Percentiles rank a stretch among this genome's conserved stretches.
Evolutionary conservation across 495 filamentous ascomycete genomes (phyloP).

Genomic region (Penicillium angulare): DNA sequence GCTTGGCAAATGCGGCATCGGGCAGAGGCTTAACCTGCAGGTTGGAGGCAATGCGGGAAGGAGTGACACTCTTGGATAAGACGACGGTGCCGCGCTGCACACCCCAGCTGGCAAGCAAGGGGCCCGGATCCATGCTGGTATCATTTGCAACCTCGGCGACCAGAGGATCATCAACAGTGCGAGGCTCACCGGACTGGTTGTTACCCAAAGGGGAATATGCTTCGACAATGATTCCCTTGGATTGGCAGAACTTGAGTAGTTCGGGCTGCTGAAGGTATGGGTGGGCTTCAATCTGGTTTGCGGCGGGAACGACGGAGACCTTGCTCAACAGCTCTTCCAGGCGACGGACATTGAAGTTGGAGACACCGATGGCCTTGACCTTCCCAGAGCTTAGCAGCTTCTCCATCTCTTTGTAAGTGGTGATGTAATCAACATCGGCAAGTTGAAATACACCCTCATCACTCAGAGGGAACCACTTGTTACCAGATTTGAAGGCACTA

Average conservation of each 20-base stretch:
- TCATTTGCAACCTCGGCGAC: constrained; percentile 37
- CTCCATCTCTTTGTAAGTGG: constrained; percentile 65
- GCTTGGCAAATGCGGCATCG: constrained; percentile 34
- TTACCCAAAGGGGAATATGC: constrained; percentile 62
- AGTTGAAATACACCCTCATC: constrained; percentile 28
- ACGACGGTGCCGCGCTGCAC: constrained; percentile 49
- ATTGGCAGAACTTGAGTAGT: constrained; percentile 44
- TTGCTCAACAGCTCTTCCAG: constrained; percentile 41
- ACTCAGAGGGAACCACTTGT: constrained; percentile 46
- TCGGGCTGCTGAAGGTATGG: constrained; percentile 59
- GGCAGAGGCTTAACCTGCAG: constrained; percentile 26
- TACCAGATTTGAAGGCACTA: constrained; percentile 25
- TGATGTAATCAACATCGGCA: constrained; percentile 48
- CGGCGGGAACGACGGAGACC: constrained; percentile 45
- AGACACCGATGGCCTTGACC: constrained; percentile 57
- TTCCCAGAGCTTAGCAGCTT: constrained; percentile 56
- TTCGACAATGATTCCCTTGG: constrained; percentile 54
- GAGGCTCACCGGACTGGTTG: constrained; percentile 34
- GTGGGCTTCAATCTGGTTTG: constrained; percentile 62
- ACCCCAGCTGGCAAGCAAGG: constrained; percentile 48
- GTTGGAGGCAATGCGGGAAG: constrained; percentile 43
- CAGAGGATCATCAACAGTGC: constrained; percentile 35
- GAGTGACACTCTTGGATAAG: constrained; percentile 50
- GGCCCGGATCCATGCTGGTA: constrained; percentile 34
- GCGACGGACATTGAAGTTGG: constrained; percentile 52